Evolutionary conservation across 1,284 basidiomycete species (phyloP).

Genomic region (Tremellales sp.): DNA sequence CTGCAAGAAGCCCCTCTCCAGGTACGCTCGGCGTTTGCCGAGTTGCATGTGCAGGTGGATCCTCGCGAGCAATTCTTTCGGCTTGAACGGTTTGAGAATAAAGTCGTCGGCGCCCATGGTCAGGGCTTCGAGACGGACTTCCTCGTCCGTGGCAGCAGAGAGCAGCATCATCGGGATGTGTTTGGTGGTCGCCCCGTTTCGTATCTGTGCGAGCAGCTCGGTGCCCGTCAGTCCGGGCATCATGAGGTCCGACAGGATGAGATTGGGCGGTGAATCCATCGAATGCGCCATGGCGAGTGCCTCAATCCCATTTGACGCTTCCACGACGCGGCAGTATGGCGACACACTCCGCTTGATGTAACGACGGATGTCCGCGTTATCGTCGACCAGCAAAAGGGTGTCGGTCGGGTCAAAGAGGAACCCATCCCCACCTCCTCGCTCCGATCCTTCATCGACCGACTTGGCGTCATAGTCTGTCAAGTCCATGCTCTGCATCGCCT

Average conservation of each 20-base stretch:
- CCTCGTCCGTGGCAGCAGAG: conserved; percentile 16
- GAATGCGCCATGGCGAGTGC: conserved; percentile 36
- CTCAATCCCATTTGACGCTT: conserved; percentile 38
- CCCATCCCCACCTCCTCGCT: conserved; percentile 3
- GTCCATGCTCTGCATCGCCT: conserved; percentile 9
- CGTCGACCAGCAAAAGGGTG: conserved; percentile 27
- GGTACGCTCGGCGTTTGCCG: conserved; percentile 21
- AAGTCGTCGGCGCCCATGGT: conserved; percentile 45
- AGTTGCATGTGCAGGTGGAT: conserved; percentile 32
- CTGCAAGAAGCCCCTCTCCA: conserved; percentile 25
- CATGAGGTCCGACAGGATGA: conserved; percentile 28
- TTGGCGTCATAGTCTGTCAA: conserved; percentile 1
- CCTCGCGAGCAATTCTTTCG: conserved; percentile 44
- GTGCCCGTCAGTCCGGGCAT: conserved; percentile 31
- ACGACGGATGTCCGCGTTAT: conserved; percentile 25
- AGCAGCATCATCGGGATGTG: conserved; percentile 16
- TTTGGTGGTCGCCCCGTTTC: conserved; percentile 4
- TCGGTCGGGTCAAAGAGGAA: conserved; percentile 26
- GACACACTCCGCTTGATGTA: conserved; percentile 28
- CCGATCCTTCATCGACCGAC: conserved; percentile 2
- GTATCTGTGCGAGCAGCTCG: conserved; percentile 13
- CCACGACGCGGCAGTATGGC: conserved; percentile 36
- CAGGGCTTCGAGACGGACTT: conserved; percentile 20
- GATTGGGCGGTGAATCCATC: conserved; percentile 11
- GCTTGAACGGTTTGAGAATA: conserved; percentile 29